These are phyloP conservation scores for Colletotrichum brevisporum DNA, from an alignment of 2,329 filamentous ascomycete genomes.

Conservation along the genomic window DNA sequence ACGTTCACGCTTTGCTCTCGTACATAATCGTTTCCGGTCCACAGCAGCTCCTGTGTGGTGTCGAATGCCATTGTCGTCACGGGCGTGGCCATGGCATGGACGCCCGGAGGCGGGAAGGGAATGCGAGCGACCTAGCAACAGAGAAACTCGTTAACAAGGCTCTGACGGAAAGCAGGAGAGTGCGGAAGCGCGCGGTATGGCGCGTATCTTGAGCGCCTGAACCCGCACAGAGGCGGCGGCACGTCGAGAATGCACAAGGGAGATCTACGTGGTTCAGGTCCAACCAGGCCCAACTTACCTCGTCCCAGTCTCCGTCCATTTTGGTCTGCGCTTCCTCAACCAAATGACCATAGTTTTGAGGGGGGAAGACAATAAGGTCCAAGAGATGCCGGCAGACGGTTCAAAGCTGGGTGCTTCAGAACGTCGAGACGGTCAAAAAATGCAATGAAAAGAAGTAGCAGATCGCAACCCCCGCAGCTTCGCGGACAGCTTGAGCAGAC, in stretches of 20 bases:
- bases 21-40: slow-evolving; percentile 93
- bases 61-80: slow-evolving; percentile 91
- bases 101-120: slow-evolving; percentile 82
- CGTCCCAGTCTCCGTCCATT: slow-evolving; percentile 79
- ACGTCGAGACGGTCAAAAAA: not conserved
- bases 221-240: too few species aligned
- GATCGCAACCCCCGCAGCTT: slow-evolving; percentile 33
- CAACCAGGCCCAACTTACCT: slow-evolving; percentile 61
- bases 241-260: not conserved
- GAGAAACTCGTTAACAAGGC: slow-evolving; percentile 29
- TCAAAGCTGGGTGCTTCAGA: slow-evolving; percentile 2
- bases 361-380: not conserved
- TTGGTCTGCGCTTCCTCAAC: slow-evolving; percentile 57
- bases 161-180: slow-evolving; percentile 3
- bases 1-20: slow-evolving; percentile 48
- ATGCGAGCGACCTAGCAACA: slow-evolving; percentile 80
- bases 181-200: slow-evolving; percentile 38
- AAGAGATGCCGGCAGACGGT: slow-evolving; percentile 15
- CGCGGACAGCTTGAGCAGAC: slow-evolving; percentile 25
- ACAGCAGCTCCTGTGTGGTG: slow-evolving; percentile 88
- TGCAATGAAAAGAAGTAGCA: not conserved
- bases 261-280: too few species aligned
- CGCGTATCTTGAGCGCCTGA: slow-evolving; percentile 11
- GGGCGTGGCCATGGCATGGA: slow-evolving; percentile 77
- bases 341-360: slow-evolving; percentile 49